A percentile compares a stretch with the other conserved stretches of the same genome.
Evolutionary conservation across 345 rosid genomes (phyloP).

Genomic region (Triadica sebifera): DNA sequence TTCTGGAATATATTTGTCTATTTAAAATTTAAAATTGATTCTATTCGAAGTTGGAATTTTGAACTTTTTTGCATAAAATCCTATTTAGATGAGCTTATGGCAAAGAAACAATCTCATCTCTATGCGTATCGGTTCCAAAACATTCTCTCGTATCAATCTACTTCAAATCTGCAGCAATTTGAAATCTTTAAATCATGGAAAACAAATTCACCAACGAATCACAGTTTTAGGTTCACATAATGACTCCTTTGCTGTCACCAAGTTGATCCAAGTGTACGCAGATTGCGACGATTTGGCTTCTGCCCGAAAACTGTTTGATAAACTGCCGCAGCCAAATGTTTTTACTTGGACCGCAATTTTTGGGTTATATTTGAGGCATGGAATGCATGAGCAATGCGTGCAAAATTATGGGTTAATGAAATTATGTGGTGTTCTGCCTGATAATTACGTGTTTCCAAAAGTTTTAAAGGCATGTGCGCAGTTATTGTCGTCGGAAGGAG

Average conservation of each 20-base stretch:
- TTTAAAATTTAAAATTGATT: too few relatives aligned
- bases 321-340: constrained; percentile 34
- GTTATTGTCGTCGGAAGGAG: constrained; percentile 25
- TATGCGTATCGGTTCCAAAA: background rate
- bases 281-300: constrained; percentile 29
- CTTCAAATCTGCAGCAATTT: constrained; percentile 36
- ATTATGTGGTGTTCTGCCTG: constrained; percentile 27
- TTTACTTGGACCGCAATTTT: constrained; percentile 41
- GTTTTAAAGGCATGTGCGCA: constrained; percentile 32
- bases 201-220: constrained; percentile 39
- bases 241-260: constrained; percentile 30
- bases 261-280: constrained; percentile 27
- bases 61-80: background rate
- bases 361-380: constrained; percentile 28
- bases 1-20: too few relatives aligned
- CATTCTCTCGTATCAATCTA: constrained; percentile 2
- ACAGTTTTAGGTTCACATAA: constrained; percentile 18
- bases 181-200: constrained; percentile 24
- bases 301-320: constrained; percentile 25
- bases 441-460: constrained; percentile 39
- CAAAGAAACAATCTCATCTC: constrained; percentile 6
- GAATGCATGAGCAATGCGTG: constrained; percentile 24
- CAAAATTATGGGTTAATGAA: constrained; percentile 31
- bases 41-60: background rate
- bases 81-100: constrained; percentile 20